A percentile compares a stretch with the other conserved stretches of the same genome.
phyloP scores from a whole-genome alignment of 106 monocot genomes.

The Dactylorhiza incarnata region DNA sequence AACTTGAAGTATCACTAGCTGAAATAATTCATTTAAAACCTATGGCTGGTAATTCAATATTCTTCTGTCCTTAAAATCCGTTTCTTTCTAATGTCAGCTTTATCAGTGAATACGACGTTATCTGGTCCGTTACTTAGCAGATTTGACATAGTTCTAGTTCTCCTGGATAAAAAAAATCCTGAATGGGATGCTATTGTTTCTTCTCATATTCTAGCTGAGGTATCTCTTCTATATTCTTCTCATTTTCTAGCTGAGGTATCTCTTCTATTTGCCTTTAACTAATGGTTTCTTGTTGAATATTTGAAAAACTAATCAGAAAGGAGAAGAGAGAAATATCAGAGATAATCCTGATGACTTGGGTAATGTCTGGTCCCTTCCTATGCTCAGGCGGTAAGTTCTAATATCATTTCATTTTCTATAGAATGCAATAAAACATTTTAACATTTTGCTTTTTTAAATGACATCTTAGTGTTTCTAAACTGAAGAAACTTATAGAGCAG shows the following conservation, averaged over 20 bases:
- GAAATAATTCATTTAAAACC: not conserved
- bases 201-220: slow-evolving; percentile 85
- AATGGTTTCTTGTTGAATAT: not conserved
- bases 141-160: slow-evolving; percentile 97
- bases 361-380: slow-evolving; percentile 64
- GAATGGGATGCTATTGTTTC: slow-evolving; percentile 94
- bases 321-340: slow-evolving; percentile 28
- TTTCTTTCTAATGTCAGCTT: slow-evolving; percentile 38
- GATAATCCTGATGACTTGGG: slow-evolving; percentile 30
- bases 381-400: slow-evolving; percentile 54
- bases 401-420: not conserved
- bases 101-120: slow-evolving; percentile 88
- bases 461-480: not conserved
- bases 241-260: slow-evolving; percentile 84
- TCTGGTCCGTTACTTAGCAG: slow-evolving; percentile 94
- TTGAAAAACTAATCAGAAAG: slow-evolving; percentile 29
- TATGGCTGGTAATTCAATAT: not conserved
- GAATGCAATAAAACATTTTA: not conserved
- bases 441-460: not conserved
- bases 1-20: not conserved
- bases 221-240: slow-evolving; percentile 48
- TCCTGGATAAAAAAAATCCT: slow-evolving; percentile 86
- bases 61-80: not conserved
- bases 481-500: not conserved
- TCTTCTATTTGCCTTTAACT: not conserved